phyloP scores from a whole-genome alignment of 345 rosid species.

The Eucalyptus melliodora region DNA sequence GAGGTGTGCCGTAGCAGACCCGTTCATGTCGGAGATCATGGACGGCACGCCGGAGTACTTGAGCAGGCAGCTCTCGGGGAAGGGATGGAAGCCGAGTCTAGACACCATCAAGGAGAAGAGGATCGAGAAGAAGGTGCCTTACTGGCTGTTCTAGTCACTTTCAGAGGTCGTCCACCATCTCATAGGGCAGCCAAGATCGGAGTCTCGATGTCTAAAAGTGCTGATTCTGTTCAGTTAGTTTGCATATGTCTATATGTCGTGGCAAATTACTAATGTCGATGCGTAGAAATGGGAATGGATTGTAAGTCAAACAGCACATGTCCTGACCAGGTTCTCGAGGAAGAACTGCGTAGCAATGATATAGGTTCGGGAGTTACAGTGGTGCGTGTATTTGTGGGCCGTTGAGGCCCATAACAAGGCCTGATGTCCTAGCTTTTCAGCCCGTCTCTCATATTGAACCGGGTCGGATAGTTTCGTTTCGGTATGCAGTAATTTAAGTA shows the following conservation, averaged over 20 bases:
- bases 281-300: neutral
- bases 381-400: neutral
- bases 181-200: neutral
- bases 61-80: slow-evolving; percentile 52
- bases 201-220: neutral
- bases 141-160: slow-evolving; percentile 23
- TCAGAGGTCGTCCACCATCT: neutral
- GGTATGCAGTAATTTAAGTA: neutral
- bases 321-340: neutral
- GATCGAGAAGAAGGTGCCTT: slow-evolving; percentile 21
- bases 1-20: neutral
- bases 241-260: neutral
- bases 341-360: neutral
- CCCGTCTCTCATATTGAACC: neutral
- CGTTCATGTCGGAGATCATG: neutral
- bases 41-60: slow-evolving; percentile 30
- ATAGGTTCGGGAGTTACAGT: neutral
- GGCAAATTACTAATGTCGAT: neutral
- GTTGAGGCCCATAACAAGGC: neutral
- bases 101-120: slow-evolving; percentile 70
- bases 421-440: neutral
- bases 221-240: neutral
- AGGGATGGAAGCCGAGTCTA: slow-evolving; percentile 80
- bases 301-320: neutral
- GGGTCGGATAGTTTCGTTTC: neutral